Evolutionary conservation across 2,329 filamentous ascomycete genomes (phyloP), one percentile per base, ranked within the genome.

Genomic region (Botrytis aclada): DNA sequence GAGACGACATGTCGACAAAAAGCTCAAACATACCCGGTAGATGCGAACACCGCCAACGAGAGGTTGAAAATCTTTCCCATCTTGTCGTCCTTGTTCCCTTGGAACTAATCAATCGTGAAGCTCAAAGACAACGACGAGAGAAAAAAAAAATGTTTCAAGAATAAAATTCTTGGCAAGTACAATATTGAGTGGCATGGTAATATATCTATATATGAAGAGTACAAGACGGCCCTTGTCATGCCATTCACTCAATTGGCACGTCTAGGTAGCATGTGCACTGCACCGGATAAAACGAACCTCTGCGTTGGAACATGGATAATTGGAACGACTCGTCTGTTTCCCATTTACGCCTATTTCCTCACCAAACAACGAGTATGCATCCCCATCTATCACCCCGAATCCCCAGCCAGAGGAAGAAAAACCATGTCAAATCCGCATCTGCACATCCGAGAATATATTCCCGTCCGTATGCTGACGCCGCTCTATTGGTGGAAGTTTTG

Each of bases 11-110:
- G 25, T 34, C 54, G 41, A 51, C 54, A 34, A 34, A 37, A 54
- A 7, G 37, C 41, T 37, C 51, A 56, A 45, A 70, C 74, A 54
- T 66, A 78, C 78, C 79, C 83, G 12, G 83, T 84, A 37, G 80
- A 82, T 62, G 83, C 83, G 67, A 84, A 85, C n/a, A 82, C 73
- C 34, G 83, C 82, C 45, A 85, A 79, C 16, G 78, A 78, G 69
- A 84, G 76, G 72, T 84, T 85, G 79, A 84, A 85, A 63, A 81
- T 62, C 71, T 81, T 80, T 66, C 83, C 83, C 83, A 84, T 84
- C 32, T 34, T 72, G 29, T 41, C 43, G 32, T 45, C 43, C 51
- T 41, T 66, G 18, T 66, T 29, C 47, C 45, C 16, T 29, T 37
- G 20, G 37, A 43, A 43, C 29, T 32, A 32, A 3, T 37, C 22